Evolutionary conservation across 768 basidiomycete species (phyloP).

Genomic region (Boletus reticuloceps): DNA sequence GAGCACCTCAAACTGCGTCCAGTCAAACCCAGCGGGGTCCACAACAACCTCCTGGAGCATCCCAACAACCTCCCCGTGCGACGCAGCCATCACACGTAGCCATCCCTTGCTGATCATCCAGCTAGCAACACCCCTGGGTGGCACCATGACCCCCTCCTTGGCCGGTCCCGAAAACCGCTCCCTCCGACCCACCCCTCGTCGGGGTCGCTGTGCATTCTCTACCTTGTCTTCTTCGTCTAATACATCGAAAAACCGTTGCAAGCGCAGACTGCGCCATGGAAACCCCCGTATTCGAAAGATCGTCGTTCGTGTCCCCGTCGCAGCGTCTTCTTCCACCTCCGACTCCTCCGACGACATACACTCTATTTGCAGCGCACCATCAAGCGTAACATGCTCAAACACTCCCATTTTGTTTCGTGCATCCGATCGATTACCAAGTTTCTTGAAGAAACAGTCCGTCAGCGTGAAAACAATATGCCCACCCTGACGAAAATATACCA

Average conservation of each 20-base stretch:
- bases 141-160: conserved; percentile 57
- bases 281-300: conserved; percentile 56
- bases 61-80: conserved; percentile 47
- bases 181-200: conserved; percentile 56
- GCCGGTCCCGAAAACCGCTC: conserved; percentile 51
- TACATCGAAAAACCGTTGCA: conserved; percentile 56
- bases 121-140: conserved; percentile 58
- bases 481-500: conserved; percentile 39
- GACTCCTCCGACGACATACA: conserved; percentile 86
- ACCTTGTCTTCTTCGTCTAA: conserved; percentile 57
- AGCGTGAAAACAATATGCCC: neutral
- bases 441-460: conserved; percentile 39
- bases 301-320: conserved; percentile 29
- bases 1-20: conserved; percentile 45
- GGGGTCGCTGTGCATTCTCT: conserved; percentile 47
- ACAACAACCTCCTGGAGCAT: conserved; percentile 43
- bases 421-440: conserved; percentile 63
- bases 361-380: conserved; percentile 67
- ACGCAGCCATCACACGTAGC: conserved; percentile 41
- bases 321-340: conserved; percentile 43
- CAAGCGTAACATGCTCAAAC: conserved; percentile 64
- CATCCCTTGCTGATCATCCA: conserved; percentile 81
- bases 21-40: conserved; percentile 47
- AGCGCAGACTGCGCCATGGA: conserved; percentile 65
- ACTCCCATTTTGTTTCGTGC: conserved; percentile 49